These are phyloP conservation scores for Tolypocladium ophioglossoides DNA, from an alignment of 2,329 filamentous ascomycete genomes.

Conservation along the genomic window DNA sequence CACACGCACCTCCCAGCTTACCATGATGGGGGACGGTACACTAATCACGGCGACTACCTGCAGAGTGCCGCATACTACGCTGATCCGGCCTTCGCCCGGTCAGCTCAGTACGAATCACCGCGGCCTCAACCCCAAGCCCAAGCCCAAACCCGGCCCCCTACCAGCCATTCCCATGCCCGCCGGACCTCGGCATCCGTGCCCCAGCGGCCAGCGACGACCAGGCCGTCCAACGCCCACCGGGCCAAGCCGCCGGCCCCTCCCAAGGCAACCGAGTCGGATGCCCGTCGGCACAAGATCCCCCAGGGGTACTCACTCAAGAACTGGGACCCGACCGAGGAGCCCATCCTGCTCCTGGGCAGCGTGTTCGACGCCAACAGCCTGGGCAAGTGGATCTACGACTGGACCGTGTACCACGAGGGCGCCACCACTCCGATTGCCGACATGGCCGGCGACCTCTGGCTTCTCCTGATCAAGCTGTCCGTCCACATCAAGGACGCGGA, in stretches of 20 bases:
- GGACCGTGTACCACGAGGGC: constrained; percentile 87
- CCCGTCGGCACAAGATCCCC: constrained; percentile 63
- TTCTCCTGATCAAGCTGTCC: constrained; percentile 84
- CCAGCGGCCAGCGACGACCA: constrained; percentile 41
- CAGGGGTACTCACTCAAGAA: constrained; percentile 92
- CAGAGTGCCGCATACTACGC: constrained; percentile 32
- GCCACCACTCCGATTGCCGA: constrained; percentile 76
- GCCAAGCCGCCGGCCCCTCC: constrained; percentile 22
- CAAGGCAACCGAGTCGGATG: constrained; percentile 49
- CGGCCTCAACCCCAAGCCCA: constrained; percentile 25
- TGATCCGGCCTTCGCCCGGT: constrained; percentile 24
- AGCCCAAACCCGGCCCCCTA: constrained; percentile 24
- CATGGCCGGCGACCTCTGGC: constrained; percentile 89
- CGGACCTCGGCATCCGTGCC: constrained; percentile 39
- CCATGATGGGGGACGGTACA: constrained; percentile 42
- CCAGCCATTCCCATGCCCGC: constrained; percentile 32
- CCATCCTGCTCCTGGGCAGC: constrained; percentile 86
- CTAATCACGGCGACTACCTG: constrained; percentile 47
- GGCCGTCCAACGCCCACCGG: constrained; percentile 24
- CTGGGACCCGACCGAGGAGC: constrained; percentile 91
- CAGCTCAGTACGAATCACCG: constrained; percentile 29
- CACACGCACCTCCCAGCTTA: constrained; percentile 26
- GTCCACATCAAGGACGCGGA: constrained; percentile 90
- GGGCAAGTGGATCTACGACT: constrained; percentile 99
- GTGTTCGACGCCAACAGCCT: constrained; percentile 97